A percentile compares a stretch with the other conserved stretches of the same genome.
Conservation (phyloP, 768 basidiomycete species). For the Xerocomellus intermedius region DNA sequence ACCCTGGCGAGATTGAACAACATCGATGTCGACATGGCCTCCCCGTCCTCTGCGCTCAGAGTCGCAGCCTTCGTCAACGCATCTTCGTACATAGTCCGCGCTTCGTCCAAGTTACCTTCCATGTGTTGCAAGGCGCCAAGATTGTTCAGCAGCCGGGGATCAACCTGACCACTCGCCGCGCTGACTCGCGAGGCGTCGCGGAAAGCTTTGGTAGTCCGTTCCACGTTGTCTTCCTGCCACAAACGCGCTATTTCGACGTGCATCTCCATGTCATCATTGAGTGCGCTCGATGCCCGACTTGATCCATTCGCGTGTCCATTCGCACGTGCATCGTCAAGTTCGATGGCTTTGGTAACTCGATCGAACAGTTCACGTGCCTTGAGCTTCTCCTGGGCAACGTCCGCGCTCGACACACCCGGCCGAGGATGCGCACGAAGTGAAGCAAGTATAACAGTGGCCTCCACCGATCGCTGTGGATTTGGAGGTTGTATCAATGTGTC, state of each 20-base stretch:
- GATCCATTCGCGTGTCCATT: slow-evolving; percentile 37
- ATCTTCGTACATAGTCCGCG: slow-evolving; percentile 66
- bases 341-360: slow-evolving; percentile 63
- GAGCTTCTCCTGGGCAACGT: slow-evolving; percentile 65
- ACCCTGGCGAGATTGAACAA: slow-evolving; percentile 90
- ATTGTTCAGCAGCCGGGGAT: slow-evolving; percentile 79
- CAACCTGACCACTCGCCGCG: slow-evolving; percentile 46
- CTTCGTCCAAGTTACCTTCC: slow-evolving; percentile 56
- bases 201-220: slow-evolving; percentile 70
- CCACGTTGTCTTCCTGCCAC: slow-evolving; percentile 81
- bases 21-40: slow-evolving; percentile 77
- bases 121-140: slow-evolving; percentile 73
- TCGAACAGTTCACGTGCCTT: slow-evolving; percentile 84
- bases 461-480: slow-evolving; percentile 63
- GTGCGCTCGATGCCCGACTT: slow-evolving; percentile 46
- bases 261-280: slow-evolving; percentile 81
- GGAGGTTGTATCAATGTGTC: slow-evolving; percentile 73
- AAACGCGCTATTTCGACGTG: slow-evolving; percentile 87
- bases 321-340: slow-evolving; percentile 53
- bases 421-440: slow-evolving; percentile 82
- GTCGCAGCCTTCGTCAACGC: slow-evolving; percentile 60
- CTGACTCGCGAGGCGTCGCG: slow-evolving; percentile 70
- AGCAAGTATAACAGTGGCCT: slow-evolving; percentile 87
- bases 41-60: slow-evolving; percentile 48
- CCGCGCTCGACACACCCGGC: slow-evolving; percentile 73